A percentile compares a stretch with the other conserved stretches of the same genome.
Evolutionary conservation across 1,139 yeast genomes (phyloP).

Genomic region (Magnusiomyces magnusii): DNA sequence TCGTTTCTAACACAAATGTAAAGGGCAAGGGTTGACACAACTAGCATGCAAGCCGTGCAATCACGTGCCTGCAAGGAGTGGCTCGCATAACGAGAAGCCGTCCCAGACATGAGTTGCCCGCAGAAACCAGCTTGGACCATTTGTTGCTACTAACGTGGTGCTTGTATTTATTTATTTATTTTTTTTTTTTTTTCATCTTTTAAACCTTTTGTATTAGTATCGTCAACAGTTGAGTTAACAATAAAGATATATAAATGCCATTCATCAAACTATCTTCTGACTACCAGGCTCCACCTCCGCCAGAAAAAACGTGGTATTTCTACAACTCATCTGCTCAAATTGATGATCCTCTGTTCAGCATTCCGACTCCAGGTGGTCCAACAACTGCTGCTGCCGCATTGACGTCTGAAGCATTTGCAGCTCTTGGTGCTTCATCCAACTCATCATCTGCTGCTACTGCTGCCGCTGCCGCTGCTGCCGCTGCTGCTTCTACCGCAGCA

Average conservation of each 20-base stretch:
- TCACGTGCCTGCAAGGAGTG: background rate
- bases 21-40: too few species aligned
- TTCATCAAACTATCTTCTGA: background rate
- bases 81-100: too few species aligned
- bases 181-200: background rate
- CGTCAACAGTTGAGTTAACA: background rate
- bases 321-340: constrained; percentile 33
- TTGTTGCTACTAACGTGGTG: background rate
- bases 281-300: constrained; percentile 1
- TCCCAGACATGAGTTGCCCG: too few species aligned
- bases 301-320: constrained; percentile 31
- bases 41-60: background rate
- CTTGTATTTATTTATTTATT: too few species aligned
- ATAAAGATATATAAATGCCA: background rate
- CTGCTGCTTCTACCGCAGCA: constrained; percentile 15
- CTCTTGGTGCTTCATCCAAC: background rate
- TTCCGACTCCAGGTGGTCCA: constrained; percentile 22
- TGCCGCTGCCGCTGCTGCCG: constrained; percentile 17
- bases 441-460: constrained; percentile 11
- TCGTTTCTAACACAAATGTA: too few species aligned
- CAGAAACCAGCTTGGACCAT: too few species aligned
- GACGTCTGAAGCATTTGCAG: constrained; percentile 9
- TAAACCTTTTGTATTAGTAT: background rate
- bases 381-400: constrained; percentile 18
- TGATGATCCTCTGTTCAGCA: constrained; percentile 35